A percentile compares a stretch with the other conserved stretches of the same genome.
Evolutionary conservation across 768 basidiomycete genomes (phyloP).

Genomic region (Lactarius quietus): DNA sequence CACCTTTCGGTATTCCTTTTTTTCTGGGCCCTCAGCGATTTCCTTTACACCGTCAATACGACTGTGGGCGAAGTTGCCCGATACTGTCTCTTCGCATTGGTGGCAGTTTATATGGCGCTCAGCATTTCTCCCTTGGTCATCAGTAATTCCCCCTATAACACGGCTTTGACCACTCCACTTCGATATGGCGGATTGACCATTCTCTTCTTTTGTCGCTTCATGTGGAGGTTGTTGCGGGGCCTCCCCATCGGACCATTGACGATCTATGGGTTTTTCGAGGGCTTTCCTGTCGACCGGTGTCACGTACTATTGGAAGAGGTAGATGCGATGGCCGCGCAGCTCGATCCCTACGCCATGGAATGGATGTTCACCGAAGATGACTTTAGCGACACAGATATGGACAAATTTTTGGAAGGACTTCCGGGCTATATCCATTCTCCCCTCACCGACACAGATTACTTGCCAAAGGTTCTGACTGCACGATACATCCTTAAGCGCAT

Average conservation of each 20-base stretch:
- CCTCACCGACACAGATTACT: background rate
- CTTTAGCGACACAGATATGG: constrained; percentile 14
- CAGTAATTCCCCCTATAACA: constrained; percentile 16
- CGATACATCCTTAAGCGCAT: background rate
- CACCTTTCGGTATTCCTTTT: constrained; percentile 19
- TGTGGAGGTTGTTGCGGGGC: background rate
- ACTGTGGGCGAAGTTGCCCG: background rate
- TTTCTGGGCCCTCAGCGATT: constrained; percentile 18
- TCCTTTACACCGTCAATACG: constrained; percentile 6
- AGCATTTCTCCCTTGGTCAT: constrained; percentile 16
- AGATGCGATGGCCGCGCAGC: background rate
- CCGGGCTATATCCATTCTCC: constrained; percentile 14
- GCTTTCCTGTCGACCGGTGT: background rate
- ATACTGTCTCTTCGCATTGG: background rate
- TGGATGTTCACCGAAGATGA: constrained; percentile 15
- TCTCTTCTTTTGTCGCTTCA: background rate
- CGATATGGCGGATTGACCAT: background rate
- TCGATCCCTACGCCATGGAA: constrained; percentile 9
- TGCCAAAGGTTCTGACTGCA: background rate
- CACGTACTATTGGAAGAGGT: background rate
- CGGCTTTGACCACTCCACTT: constrained; percentile 14
- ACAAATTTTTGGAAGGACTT: constrained; percentile 16
- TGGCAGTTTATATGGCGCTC: constrained; percentile 5
- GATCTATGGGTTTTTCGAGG: background rate
- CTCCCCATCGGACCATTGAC: background rate